Percentiles rank a stretch among this genome's conserved stretches.
Conservation (phyloP, 1,284 basidiomycete genomes). For the Ceraceosorus bombacis region DNA sequence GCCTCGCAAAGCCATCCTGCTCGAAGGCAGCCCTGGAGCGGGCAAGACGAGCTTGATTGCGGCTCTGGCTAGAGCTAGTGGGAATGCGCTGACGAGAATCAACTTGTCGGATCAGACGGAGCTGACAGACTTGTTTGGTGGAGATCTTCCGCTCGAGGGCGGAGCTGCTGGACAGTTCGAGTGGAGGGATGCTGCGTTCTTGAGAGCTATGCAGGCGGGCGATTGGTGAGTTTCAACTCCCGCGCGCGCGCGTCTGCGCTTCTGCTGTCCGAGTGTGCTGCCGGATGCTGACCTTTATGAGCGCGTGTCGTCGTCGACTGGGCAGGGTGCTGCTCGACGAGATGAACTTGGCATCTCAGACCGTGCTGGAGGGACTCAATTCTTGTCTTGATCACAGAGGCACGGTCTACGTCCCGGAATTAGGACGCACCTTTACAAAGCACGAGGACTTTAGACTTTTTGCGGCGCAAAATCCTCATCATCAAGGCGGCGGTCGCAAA, state of each 20-base stretch:
- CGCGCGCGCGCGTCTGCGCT: neutral
- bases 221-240: constrained; percentile 58
- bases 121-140: constrained; percentile 89
- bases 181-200: constrained; percentile 95
- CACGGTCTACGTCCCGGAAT: constrained; percentile 87
- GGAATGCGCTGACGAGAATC: constrained; percentile 81
- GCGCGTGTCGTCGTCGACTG: too few relatives aligned
- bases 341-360: constrained; percentile 88
- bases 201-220: constrained; percentile 69
- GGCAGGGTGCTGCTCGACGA: constrained; percentile 78
- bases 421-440: constrained; percentile 77
- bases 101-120: constrained; percentile 99
- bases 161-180: constrained; percentile 85
- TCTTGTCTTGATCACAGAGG: constrained; percentile 94
- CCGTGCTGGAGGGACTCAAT: constrained; percentile 93
- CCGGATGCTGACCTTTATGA: too few relatives aligned
- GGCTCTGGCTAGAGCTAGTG: constrained; percentile 73
- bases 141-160: constrained; percentile 89
- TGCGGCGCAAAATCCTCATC: constrained; percentile 92
- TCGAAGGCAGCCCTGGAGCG: constrained; percentile 98
- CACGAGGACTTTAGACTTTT: constrained; percentile 93
- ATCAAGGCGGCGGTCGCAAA: constrained; percentile 94
- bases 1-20: constrained; percentile 71
- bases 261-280: too few relatives aligned
- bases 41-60: constrained; percentile 92